Base-by-base conservation (phyloP, 1,139 yeast genomes). In the Blastobotrys apis region DNA sequence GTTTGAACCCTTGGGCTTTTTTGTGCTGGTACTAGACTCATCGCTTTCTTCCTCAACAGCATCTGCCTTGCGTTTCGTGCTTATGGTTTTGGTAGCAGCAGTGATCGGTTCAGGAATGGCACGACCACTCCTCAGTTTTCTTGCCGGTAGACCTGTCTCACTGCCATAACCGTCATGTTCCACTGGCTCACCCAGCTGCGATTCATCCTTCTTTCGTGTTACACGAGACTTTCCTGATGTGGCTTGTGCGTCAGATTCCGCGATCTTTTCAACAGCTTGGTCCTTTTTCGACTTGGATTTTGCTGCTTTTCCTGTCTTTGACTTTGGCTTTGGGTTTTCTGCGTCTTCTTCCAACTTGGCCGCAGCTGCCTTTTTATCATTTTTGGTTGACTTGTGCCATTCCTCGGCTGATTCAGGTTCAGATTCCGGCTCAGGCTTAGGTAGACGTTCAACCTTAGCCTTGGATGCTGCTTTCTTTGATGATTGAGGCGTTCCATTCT, bases 51-150 rank as follows among this genome's bases (percentile, higher is more conserved):
- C 33, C 20, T 36, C 20, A 5, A 29, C 38, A 29, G 25, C 13
- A 3, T 37, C 37, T 19, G 25, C 15, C 25, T 22, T 33, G 12
- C 17, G 41, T 12, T 36, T 20, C 19, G 35, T 12, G 19, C 36
- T 26, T 20, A 19, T 30, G 9, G 23, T 25, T 6, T 20, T 27
- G 6, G 27, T n/a, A 16, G 32, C n/a, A 2, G 33, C 41, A 33
- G 21, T 39, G 4, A 25, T 16, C 8, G 27, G 8, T 2, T 17
- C 39, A 19, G 45, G 32, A 13, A 21, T 21, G 6, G 34, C 21
- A 25, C 33, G 30, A 9, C 43, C 37, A 19, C 41, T 42, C 13
- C 43, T 22, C 19, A 26, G 19, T 26, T 16, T 37, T 30, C 15
- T 8, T 25, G 27, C 8, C 27, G 12, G 10, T 25, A 9, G 8